Evolutionary conservation across 1,284 basidiomycete species (phyloP).

Genomic region (Trichosporon inkin): DNA sequence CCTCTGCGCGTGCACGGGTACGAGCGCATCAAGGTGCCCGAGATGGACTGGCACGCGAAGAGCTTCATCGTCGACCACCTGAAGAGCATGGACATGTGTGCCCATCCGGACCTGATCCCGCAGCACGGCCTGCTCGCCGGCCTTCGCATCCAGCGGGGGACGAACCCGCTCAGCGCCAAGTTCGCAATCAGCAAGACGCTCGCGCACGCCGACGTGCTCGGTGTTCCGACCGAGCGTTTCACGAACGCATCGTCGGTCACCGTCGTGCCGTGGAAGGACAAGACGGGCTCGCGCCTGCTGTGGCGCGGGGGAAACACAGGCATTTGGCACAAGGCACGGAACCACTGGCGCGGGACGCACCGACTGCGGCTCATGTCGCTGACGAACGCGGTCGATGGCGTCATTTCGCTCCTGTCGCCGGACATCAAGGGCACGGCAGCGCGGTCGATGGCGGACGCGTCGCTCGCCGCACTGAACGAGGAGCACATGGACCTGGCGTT

Average conservation of each 20-base stretch:
- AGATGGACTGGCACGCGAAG: conserved; percentile 29
- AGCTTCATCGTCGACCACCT: conserved; percentile 39
- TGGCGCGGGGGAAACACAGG: conserved; percentile 50
- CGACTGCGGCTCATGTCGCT: conserved; percentile 35
- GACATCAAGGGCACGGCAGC: conserved; percentile 45
- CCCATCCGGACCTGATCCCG: conserved; percentile 35
- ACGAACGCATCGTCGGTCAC: conserved; percentile 10
- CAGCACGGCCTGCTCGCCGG: conserved; percentile 40
- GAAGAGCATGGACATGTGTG: conserved; percentile 39
- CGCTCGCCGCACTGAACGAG: conserved; percentile 64
- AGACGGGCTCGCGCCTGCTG: conserved; percentile 30
- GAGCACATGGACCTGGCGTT: conserved; percentile 59
- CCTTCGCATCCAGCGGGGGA: conserved; percentile 6
- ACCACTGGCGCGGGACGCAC: conserved; percentile 41
- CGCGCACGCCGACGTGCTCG: conserved; percentile 45
- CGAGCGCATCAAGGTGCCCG: conserved; percentile 27
- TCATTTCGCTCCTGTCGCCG: conserved; percentile 12
- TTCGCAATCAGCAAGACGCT: conserved; percentile 45
- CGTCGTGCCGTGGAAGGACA: conserved; percentile 36
- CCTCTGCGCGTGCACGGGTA: background rate
- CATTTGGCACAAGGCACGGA: conserved; percentile 24
- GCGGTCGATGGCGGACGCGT: conserved; percentile 66
- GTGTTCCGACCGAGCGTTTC: conserved; percentile 48
- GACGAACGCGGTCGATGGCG: conserved; percentile 14
- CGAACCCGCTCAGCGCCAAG: conserved; percentile 36